A percentile compares a stretch with the other conserved stretches of the same genome.
phyloP scores from a whole-genome alignment of 495 filamentous ascomycete genomes.

The Physcia stellaris region DNA sequence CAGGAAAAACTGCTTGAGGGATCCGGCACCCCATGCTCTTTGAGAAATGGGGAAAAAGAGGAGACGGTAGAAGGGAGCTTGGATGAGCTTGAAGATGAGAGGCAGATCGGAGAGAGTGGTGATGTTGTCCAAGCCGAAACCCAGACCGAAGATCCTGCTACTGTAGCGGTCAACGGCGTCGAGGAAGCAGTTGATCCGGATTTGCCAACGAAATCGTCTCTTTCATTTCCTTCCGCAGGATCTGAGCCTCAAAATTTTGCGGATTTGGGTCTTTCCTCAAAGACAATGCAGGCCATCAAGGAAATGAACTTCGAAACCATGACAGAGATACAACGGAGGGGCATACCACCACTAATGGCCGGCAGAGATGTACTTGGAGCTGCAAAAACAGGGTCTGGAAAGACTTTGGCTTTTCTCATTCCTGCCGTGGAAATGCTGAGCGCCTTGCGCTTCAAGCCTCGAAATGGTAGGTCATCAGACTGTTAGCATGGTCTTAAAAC shows the following conservation, averaged over 20 bases:
- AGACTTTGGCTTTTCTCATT: conserved; percentile 90
- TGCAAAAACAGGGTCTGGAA: conserved; percentile 92
- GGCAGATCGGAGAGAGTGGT: conserved; percentile 9
- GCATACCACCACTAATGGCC: conserved; percentile 76
- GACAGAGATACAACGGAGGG: conserved; percentile 88
- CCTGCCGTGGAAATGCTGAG: conserved; percentile 90
- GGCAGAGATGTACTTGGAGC: conserved; percentile 91
- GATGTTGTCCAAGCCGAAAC: too few species aligned
- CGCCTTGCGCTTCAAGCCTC: conserved; percentile 75
- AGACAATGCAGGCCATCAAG: conserved; percentile 74
- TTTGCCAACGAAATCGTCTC: conserved; percentile 34
- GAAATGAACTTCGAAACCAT: conserved; percentile 89
- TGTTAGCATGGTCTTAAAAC: conserved; percentile 4
- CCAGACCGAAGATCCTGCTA: too few species aligned
- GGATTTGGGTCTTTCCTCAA: conserved; percentile 74
- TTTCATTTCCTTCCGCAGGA: conserved; percentile 42
- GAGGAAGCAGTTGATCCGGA: too few species aligned
- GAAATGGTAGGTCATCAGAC: conserved; percentile 37
- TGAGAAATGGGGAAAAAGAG: conserved; percentile 17
- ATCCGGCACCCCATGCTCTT: conserved; percentile 9
- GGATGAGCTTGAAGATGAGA: conserved; percentile 16
- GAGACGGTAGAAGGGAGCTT: conserved; percentile 10
- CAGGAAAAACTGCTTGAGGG: conserved; percentile 18
- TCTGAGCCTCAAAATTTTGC: conserved; percentile 49
- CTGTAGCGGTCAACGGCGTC: too few species aligned